phyloP scores from a whole-genome alignment of 495 filamentous ascomycete species.

The Aspergillus nanangensis region DNA sequence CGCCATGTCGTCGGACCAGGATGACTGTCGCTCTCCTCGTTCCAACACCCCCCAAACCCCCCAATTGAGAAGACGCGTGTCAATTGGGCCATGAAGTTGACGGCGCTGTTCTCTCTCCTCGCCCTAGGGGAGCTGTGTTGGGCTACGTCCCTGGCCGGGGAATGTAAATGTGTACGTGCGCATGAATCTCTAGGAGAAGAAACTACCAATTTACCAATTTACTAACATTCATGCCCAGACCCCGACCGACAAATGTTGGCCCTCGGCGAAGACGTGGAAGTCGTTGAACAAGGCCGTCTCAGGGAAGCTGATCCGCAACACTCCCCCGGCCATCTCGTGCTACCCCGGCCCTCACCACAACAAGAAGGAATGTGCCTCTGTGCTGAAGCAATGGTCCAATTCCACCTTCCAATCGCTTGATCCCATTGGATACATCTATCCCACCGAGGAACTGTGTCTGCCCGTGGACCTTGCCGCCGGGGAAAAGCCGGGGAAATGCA shows the following conservation, averaged over 20 bases:
- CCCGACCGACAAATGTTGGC: constrained; percentile 40
- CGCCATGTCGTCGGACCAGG: too few species aligned
- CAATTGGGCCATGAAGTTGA: too few species aligned
- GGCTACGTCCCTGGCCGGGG: neutral
- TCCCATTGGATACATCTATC: constrained; percentile 29
- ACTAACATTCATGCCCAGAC: constrained; percentile 10
- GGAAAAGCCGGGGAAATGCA: constrained; percentile 26
- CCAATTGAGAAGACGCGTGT: too few species aligned
- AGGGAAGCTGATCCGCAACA: constrained; percentile 47
- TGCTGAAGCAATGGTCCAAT: constrained; percentile 23
- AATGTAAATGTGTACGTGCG: constrained; percentile 14
- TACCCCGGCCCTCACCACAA: constrained; percentile 36
- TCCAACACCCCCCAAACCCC: too few species aligned
- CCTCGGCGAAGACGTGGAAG: constrained; percentile 29
- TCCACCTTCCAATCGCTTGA: constrained; percentile 20
- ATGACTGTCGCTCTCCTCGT: too few species aligned
- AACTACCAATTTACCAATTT: too few species aligned
- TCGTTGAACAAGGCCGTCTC: constrained; percentile 38
- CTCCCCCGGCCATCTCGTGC: constrained; percentile 52
- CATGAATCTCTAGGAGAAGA: neutral
- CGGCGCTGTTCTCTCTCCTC: neutral
- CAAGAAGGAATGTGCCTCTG: constrained; percentile 17
- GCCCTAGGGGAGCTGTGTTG: neutral
- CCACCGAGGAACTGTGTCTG: constrained; percentile 23
- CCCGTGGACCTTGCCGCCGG: constrained; percentile 22